Conservation (phyloP, 305 asterid genomes). For the Fraxinus greggii region DNA sequence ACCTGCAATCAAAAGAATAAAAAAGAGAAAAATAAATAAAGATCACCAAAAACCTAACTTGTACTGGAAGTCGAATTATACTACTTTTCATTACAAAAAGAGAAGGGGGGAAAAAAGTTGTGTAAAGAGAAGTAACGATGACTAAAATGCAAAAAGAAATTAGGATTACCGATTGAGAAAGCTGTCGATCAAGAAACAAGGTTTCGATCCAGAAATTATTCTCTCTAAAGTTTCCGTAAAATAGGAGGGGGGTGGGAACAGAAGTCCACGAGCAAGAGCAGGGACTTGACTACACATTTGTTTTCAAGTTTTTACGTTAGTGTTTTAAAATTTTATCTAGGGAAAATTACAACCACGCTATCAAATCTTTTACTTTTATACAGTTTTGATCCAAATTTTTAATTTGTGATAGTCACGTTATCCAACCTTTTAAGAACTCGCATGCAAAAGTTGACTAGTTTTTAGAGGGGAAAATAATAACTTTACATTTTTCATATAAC, state of each 20-base stretch:
- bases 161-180: not conserved
- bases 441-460: too few relatives aligned
- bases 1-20: not conserved
- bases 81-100: not conserved
- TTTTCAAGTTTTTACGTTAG: too few relatives aligned
- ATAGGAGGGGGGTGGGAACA: not conserved
- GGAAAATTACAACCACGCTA: too few relatives aligned
- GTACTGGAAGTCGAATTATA: not conserved
- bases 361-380: too few relatives aligned
- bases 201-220: not conserved
- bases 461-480: too few relatives aligned
- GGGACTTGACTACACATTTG: too few relatives aligned
- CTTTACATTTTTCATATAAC: too few relatives aligned
- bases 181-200: not conserved
- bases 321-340: too few relatives aligned
- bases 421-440: too few relatives aligned
- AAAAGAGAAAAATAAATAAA: not conserved
- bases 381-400: too few relatives aligned
- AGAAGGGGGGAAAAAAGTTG: not conserved
- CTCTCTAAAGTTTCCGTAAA: not conserved
- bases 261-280: not conserved
- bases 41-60: not conserved
- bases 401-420: too few relatives aligned
- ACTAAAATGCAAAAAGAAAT: not conserved
- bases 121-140: not conserved